Base-by-base conservation (phyloP, 768 basidiomycete genomes). In the Russula emetica region DNA sequence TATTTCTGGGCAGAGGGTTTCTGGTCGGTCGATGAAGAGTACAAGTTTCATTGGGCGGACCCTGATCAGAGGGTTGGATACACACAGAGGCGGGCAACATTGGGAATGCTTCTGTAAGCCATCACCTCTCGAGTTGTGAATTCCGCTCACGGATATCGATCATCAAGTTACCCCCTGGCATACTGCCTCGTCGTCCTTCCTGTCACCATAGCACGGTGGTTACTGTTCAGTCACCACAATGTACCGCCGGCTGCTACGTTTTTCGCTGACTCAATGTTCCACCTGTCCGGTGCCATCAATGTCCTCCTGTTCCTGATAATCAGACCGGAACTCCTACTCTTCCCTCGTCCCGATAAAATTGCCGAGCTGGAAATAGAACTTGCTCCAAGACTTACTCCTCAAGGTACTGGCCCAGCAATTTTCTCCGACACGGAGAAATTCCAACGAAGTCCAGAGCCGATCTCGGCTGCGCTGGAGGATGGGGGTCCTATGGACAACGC, bases 231-330 rank as follows among this genome's bases (percentile, higher is more conserved):
- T 34, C n/a, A 50, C 24, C 2, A 75, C 75, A 63, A 69, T 78
- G 53, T 74, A 42, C 67, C 74, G 2, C 67, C 74, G 3, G 72
- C 74, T 16, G 73, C 74, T 32, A 77, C 71, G 8, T 73, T 79
- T 47, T 68, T 70, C 24, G 74, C 71, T 28, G 63, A 69, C 18
- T 9, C 45, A 10, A 22, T 45, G 3, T n/a, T 22, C 45, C 2
- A 45, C 36, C 58, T 57, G 7, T 40, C 38, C 49, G 80, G 80
- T 18, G 66, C 72, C 45, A 64, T 20, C 44, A 24, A 40, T 7
- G 38, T 24, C 20, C 52, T 45, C n/a, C n/a, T 22, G 47, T 16
- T 40, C 38, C 42, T 50, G 42, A 16, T 38, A 7, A 6, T 18
- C 11, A 40, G 16, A 40, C 38, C 38, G 16, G 72, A 77, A 5